phyloP scores from a whole-genome alignment of 1,284 basidiomycete species.

The Ustanciosporium gigantosporum region DNA sequence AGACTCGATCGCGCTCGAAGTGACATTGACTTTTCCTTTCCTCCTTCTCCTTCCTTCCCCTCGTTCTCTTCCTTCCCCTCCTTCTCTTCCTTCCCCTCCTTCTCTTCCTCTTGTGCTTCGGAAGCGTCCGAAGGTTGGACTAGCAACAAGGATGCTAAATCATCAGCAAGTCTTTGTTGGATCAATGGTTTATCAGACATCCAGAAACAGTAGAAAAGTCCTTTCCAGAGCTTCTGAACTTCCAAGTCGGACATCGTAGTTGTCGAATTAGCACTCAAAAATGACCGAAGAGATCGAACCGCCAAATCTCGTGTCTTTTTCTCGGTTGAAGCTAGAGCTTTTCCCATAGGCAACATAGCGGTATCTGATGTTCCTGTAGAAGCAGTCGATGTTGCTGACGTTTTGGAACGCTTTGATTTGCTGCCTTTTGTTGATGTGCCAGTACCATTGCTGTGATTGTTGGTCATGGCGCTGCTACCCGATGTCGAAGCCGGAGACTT shows the following conservation, averaged over 20 bases:
- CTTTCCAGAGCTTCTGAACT: conserved; percentile 94
- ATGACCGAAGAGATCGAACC: conserved; percentile 74
- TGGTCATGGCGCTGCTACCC: too few relatives aligned
- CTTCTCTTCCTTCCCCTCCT: too few relatives aligned
- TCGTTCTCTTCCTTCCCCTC: too few relatives aligned
- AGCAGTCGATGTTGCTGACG: background rate
- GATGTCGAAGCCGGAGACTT: too few relatives aligned
- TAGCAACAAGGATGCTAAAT: conserved; percentile 74
- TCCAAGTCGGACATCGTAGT: conserved; percentile 69
- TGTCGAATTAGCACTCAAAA: conserved; percentile 62
- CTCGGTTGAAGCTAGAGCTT: conserved; percentile 63
- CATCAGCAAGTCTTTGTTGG: conserved; percentile 85
- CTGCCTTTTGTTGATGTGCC: conserved; percentile 4
- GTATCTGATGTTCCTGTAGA: background rate
- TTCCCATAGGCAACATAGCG: conserved; percentile 44
- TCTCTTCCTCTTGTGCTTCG: background rate
- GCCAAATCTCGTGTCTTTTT: conserved; percentile 77
- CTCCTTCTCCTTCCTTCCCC: background rate
- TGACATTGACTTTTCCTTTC: too few relatives aligned
- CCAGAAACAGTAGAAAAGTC: conserved; percentile 96
- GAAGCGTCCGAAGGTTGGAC: conserved; percentile 8
- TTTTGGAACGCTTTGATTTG: conserved; percentile 4
- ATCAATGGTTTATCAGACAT: conserved; percentile 98
- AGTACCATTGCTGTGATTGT: too few relatives aligned
- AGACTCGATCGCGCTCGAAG: conserved; percentile 68